Conservation (phyloP, 768 basidiomycete species). For the Asterophora lycoperdoides region DNA sequence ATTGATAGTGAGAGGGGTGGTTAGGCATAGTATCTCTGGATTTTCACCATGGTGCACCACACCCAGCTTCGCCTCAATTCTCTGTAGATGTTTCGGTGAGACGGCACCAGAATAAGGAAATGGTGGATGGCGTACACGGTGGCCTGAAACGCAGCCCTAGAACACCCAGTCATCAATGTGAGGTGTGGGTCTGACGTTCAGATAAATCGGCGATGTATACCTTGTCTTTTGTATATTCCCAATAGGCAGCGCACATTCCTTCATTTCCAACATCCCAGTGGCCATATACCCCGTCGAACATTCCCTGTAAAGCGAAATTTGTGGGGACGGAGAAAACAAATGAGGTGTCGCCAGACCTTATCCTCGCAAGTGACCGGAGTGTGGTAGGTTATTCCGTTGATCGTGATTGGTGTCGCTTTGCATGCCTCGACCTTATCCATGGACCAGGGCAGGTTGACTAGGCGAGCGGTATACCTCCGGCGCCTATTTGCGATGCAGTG, state of each 20-base stretch:
- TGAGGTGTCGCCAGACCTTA: background rate
- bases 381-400: slow-evolving; percentile 14
- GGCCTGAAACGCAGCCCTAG: slow-evolving; percentile 12
- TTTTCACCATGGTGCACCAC: slow-evolving; percentile 4
- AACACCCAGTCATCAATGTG: background rate
- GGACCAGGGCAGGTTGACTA: slow-evolving; percentile 12
- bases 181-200: too few relatives aligned
- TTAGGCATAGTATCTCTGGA: slow-evolving; percentile 4
- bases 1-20: slow-evolving; percentile 7
- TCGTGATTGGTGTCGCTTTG: slow-evolving; percentile 13
- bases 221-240: slow-evolving; percentile 10
- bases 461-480: slow-evolving; percentile 12
- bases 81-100: background rate
- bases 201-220: background rate
- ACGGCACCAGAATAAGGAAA: too few relatives aligned
- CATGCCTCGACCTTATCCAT: slow-evolving; percentile 17
- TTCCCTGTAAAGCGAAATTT: background rate
- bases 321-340: background rate
- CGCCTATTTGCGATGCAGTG: slow-evolving; percentile 9
- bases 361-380: slow-evolving; percentile 15
- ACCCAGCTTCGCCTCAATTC: slow-evolving; percentile 11
- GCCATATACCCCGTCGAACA: background rate
- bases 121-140: background rate
- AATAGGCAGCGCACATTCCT: slow-evolving; percentile 7
- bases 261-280: slow-evolving; percentile 11